Evolutionary conservation across 2,329 filamentous ascomycete genomes (phyloP), one percentile per base, ranked within the genome.

Genomic region (Sphaerostilbella broomeana): DNA sequence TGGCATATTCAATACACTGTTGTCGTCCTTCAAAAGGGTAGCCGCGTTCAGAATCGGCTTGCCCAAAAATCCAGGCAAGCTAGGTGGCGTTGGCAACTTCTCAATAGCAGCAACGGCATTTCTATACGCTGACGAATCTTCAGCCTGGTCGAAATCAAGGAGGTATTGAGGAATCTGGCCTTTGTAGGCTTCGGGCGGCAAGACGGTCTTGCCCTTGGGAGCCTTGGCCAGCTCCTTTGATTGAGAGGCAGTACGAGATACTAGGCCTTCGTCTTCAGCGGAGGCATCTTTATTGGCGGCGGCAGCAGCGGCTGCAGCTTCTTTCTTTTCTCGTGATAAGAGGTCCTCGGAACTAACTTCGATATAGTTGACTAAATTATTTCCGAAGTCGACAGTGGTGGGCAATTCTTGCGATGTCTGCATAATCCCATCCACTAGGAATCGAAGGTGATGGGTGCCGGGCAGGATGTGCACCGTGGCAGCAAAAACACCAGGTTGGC

Each of bases 291-390:
- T 24, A 5, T 19, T 40, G 18, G 52, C 49, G 11, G 24, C 19
- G 20, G 32, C 30, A 25, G 45, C 28, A 17, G 50, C 52, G n/a
- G n/a, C n/a, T n/a, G n/a, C n/a, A n/a, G n/a, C n/a, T n/a, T n/a
- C n/a, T 20, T 51, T 46, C 33, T 61, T 48, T 16, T 52, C 54
- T 18, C 59, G 56, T 9, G 70, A 68, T n/a, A n/a, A n/a, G 20
- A 81, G 63, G 54, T 89, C 83, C 40, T 88, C 82, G 24, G 86
- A 79, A 53, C 76, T 86, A 46, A 97, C 85, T 67, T 98, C 92
- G 56, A 98, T 86, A 60, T 97, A 98, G 65, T 98, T 98, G 63
- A 98, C 90, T 13, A 98, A 72, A 58, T 95, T 94, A 66, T 97
- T 97, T 48, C 88, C 94, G 60, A 94, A 95, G 61, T 98, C 92